Conservation (phyloP, 2,329 filamentous ascomycete species). For the Rhynchosporium agropyri region DNA sequence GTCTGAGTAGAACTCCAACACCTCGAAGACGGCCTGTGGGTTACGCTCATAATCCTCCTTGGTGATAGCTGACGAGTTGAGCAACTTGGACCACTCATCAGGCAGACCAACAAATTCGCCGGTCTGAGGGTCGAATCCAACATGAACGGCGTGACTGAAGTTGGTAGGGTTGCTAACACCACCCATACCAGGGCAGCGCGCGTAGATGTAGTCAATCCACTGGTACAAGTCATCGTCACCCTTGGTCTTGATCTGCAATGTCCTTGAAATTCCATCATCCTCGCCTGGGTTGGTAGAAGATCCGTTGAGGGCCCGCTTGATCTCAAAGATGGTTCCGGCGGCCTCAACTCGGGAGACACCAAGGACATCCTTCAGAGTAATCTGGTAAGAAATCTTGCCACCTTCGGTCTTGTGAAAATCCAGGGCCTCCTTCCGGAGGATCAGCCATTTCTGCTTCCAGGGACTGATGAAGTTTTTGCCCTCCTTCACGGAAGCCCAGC, state of each 20-base stretch:
- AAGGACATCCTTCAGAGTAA: conserved; percentile 83
- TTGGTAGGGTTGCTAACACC: conserved; percentile 98
- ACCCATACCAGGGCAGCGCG: conserved; percentile 94
- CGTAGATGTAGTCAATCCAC: conserved; percentile 98
- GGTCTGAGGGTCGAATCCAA: conserved; percentile 93
- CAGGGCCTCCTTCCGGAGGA: conserved; percentile 87
- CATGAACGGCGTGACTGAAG: conserved; percentile 95
- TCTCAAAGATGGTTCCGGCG: conserved; percentile 90
- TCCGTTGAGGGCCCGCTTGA: conserved; percentile 74
- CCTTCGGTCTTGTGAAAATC: conserved; percentile 94
- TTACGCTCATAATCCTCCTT: conserved; percentile 99
- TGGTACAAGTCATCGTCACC: conserved; percentile 96
- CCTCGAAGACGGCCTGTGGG: conserved; percentile 81
- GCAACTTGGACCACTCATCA: conserved; percentile 93
- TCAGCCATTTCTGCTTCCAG: conserved; percentile 91
- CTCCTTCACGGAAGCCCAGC: conserved; percentile 86
- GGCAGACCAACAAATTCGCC: conserved; percentile 94
- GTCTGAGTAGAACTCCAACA: conserved; percentile 83
- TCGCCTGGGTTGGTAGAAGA: conserved; percentile 72
- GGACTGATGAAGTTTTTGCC: conserved; percentile 80
- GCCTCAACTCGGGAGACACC: conserved; percentile 90
- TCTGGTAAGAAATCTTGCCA: conserved; percentile 82
- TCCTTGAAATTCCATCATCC: conserved; percentile 74
- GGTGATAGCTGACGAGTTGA: conserved; percentile 95
- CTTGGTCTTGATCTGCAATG: conserved; percentile 90